Percentiles rank a stretch among this genome's conserved stretches.
These are phyloP conservation scores for Tylopilus subfusipes DNA, from an alignment of 768 basidiomycete genomes.

Conservation along the genomic window DNA sequence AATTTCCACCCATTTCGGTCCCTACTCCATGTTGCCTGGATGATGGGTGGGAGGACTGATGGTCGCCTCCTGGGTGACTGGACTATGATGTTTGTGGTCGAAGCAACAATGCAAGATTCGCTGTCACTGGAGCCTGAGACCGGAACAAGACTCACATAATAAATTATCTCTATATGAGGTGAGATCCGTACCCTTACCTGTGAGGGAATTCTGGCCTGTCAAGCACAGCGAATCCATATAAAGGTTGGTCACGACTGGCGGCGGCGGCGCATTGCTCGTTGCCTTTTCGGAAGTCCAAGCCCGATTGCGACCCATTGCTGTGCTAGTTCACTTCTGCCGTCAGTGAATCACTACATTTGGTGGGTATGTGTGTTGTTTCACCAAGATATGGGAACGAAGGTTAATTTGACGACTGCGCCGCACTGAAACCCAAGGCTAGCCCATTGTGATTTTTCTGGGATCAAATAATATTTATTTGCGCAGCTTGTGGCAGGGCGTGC, in stretches of 20 bases:
- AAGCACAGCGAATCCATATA: neutral
- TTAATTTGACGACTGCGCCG: slow-evolving; percentile 19
- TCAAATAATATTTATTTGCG: neutral
- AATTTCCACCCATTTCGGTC: slow-evolving; percentile 10
- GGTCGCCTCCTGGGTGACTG: neutral
- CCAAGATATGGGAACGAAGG: slow-evolving; percentile 21
- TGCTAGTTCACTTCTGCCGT: slow-evolving; percentile 13
- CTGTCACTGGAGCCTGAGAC: neutral
- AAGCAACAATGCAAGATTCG: neutral
- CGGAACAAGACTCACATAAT: neutral
- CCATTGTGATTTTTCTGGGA: neutral
- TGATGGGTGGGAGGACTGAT: neutral
- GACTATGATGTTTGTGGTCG: neutral
- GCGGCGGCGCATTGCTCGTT: slow-evolving; percentile 3
- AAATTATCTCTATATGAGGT: neutral
- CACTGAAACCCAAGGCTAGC: slow-evolving; percentile 8
- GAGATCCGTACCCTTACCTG: slow-evolving; percentile 1
- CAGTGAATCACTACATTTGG: slow-evolving; percentile 12
- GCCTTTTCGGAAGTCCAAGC: neutral
- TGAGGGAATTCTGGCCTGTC: neutral
- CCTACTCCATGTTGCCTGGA: neutral
- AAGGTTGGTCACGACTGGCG: neutral
- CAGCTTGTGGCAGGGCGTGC: neutral
- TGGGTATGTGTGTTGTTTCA: slow-evolving; percentile 15
- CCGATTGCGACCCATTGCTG: slow-evolving; percentile 12